Conservation (phyloP, 2,329 filamentous ascomycete genomes). For the Ophiostoma ulmi region DNA sequence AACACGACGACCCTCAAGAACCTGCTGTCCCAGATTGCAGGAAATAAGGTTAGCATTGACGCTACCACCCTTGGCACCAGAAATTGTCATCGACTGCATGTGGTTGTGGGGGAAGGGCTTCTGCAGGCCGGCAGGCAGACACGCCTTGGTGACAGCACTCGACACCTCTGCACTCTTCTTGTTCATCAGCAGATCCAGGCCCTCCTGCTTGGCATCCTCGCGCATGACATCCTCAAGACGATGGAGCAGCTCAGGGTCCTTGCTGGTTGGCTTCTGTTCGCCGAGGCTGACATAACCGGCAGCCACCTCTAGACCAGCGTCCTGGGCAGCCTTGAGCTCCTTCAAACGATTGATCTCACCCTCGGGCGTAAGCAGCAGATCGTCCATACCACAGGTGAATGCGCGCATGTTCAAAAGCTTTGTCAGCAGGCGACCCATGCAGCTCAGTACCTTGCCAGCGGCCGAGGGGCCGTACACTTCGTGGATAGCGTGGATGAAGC, state of each 20-base stretch:
- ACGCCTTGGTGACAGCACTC: conserved; percentile 68
- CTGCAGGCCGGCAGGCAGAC: conserved; percentile 74
- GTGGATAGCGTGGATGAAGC: conserved; percentile 86
- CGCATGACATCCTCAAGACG: conserved; percentile 85
- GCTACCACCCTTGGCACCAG: conserved; percentile 84
- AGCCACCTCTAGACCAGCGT: conserved; percentile 72
- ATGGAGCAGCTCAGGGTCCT: conserved; percentile 65
- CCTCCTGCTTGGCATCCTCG: conserved; percentile 85
- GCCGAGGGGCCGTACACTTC: conserved; percentile 85
- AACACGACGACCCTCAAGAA: conserved; percentile 89
- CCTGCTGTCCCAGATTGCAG: conserved; percentile 94
- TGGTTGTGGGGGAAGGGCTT: conserved; percentile 96
- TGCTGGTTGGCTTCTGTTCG: conserved; percentile 54
- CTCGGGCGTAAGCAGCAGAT: conserved; percentile 74
- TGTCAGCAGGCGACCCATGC: conserved; percentile 82
- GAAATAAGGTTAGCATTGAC: conserved; percentile 98
- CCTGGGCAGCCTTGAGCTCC: conserved; percentile 61
- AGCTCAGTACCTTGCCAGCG: conserved; percentile 82
- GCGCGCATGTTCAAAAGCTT: conserved; percentile 88
- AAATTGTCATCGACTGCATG: conserved; percentile 98
- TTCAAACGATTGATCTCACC: conserved; percentile 69
- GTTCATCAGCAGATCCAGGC: conserved; percentile 85
- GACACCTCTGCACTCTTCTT: conserved; percentile 64
- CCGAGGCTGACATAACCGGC: conserved; percentile 83
- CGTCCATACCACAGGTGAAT: conserved; percentile 96